Evolutionary conservation across 805 yeast genomes (phyloP), one percentile per base, ranked within the genome.

Genomic region (Clavispora fructus): DNA sequence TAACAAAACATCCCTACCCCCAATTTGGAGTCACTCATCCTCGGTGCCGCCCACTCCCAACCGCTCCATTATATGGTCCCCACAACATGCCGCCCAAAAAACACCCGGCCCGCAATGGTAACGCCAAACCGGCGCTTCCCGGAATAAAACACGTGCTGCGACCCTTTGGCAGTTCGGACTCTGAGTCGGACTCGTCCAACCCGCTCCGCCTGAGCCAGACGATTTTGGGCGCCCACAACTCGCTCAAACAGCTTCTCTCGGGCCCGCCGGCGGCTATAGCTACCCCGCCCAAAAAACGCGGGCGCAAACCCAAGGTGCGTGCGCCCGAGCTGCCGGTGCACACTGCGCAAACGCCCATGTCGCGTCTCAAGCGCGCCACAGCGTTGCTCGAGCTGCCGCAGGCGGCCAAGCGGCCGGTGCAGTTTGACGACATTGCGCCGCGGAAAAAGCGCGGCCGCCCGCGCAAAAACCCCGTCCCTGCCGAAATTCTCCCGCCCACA

Each of bases 241-340:
- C 49, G 23, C 53, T 54, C 40, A 53, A 49, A 12, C 55, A 50
- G 48, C 53, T 52, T 17, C 50, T 54, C n/a, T 44, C 49, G 14
- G 50, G 45, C 19, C 42, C 50, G 11, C 31, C 26, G 5, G 19
- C 30, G 19, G 14, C 30, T 16, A 26, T 45, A 13, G 37, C 28
- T 9, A 35, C 31, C 31, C 39, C 27, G 37, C 47, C 53, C 19
- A 39, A 38, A 23, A 43, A 42, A 11, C 35, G 30, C 10, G 43
- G 42, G n/a, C 43, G 48, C 12, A 14, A 41, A 19, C 35, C 45
- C 26, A 45, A 33, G 28, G 30, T 30, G 6, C 23, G 42, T 13
- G 43, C n/a, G 17, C 33, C 40, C 7, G 41, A 41, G 5, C 44
- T 51, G n/a, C 57, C 57, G 19, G 40, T 49, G n/a, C 37, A 26